A percentile compares a stretch with the other conserved stretches of the same genome.
phyloP scores from a whole-genome alignment of 1,284 basidiomycete genomes.

The Ganoderma multipileum region DNA sequence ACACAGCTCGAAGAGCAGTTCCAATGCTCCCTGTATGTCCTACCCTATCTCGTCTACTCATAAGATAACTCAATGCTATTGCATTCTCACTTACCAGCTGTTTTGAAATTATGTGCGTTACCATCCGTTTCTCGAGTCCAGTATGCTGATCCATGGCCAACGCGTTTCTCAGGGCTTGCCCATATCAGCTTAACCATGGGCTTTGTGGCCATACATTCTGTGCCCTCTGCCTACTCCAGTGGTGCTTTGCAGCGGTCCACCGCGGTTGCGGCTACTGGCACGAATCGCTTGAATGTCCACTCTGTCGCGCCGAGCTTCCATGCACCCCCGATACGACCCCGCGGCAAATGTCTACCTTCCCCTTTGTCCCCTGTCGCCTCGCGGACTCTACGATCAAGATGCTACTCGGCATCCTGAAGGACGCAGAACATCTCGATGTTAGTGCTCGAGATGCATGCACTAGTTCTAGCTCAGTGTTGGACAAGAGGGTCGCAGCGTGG shows the following conservation, averaged over 20 bases:
- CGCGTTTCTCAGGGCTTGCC: slow-evolving; percentile 52
- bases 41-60: slow-evolving; percentile 12
- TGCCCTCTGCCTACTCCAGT: slow-evolving; percentile 66
- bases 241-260: slow-evolving; percentile 71
- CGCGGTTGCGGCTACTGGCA: slow-evolving; percentile 68
- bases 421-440: slow-evolving; percentile 4
- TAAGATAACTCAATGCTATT: not conserved
- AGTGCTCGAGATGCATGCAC: not conserved
- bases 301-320: slow-evolving; percentile 62
- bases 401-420: slow-evolving; percentile 51
- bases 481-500: slow-evolving; percentile 26
- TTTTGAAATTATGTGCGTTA: slow-evolving; percentile 49
- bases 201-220: slow-evolving; percentile 73
- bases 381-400: slow-evolving; percentile 57
- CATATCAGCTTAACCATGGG: slow-evolving; percentile 60
- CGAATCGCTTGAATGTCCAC: slow-evolving; percentile 67
- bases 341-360: slow-evolving; percentile 57
- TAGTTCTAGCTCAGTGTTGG: slow-evolving; percentile 1
- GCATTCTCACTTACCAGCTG: slow-evolving; percentile 38
- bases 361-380: slow-evolving; percentile 66
- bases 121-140: not conserved
- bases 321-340: slow-evolving; percentile 56
- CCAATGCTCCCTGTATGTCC: slow-evolving; percentile 54
- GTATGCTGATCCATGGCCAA: not conserved
- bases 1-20: slow-evolving; percentile 65